These are phyloP conservation scores for Microcos paniculata DNA, from an alignment of 345 rosid genomes.

Conservation along the genomic window DNA sequence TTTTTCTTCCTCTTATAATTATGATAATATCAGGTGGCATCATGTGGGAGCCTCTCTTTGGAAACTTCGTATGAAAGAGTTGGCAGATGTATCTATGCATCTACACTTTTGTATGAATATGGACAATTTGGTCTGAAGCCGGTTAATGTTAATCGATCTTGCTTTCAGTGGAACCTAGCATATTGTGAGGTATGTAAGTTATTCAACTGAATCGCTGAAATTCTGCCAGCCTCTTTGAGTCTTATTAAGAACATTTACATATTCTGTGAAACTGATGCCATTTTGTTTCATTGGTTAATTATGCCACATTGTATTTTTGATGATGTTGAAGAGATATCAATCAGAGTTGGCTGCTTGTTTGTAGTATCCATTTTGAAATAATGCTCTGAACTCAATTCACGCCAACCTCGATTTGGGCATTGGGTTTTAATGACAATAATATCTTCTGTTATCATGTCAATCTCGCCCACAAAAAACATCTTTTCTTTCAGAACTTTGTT, in stretches of 20 bases:
- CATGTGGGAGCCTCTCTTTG: slow-evolving; percentile 47
- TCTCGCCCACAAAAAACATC: neutral
- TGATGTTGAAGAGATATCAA: neutral
- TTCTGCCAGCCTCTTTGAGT: neutral
- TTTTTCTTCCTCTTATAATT: neutral
- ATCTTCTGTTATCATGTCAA: neutral
- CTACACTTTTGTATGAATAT: slow-evolving; percentile 50
- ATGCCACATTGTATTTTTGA: neutral
- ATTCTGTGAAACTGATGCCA: neutral
- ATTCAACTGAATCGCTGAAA: neutral
- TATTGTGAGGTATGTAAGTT: slow-evolving; percentile 45
- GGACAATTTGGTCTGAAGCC: slow-evolving; percentile 34
- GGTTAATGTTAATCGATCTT: slow-evolving; percentile 24
- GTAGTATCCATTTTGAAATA: neutral
- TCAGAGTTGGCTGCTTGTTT: neutral
- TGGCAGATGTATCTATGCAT: slow-evolving; percentile 44
- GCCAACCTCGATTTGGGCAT: neutral
- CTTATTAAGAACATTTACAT: neutral
- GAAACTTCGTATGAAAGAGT: slow-evolving; percentile 59
- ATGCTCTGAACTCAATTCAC: neutral
- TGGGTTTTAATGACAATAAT: neutral
- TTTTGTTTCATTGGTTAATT: slow-evolving; percentile 3
- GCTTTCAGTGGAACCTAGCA: slow-evolving; percentile 44
- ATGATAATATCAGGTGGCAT: slow-evolving; percentile 36
- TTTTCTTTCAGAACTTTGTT: neutral